Evolutionary conservation across 1,284 basidiomycete genomes (phyloP), one percentile per base, ranked within the genome.

Genomic region (Microbotryum lychnidis-dioicae): DNA sequence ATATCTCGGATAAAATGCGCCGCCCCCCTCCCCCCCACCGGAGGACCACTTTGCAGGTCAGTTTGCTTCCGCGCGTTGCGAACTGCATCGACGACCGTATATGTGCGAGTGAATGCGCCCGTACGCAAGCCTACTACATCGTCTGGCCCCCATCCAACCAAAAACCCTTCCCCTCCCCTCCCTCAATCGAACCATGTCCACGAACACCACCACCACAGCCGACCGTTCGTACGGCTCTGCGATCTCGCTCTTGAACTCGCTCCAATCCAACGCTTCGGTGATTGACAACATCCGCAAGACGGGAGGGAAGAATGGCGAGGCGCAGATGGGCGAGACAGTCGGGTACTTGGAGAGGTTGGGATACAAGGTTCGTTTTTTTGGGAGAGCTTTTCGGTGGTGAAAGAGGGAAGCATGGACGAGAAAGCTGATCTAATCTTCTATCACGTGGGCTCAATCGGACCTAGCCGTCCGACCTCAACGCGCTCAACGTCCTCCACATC

Each of bases 401-500:
- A 23, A 23, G 8, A 25, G 18, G 21, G 8, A 5, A 49, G 9
- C 8, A 49, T 21, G 16, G n/a, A 57, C 73, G 7, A 10, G 31
- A 10, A 31, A 31, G 31, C 31, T 31, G 31, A 31, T 8, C 31
- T 8, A 31, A 8, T 31, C 31, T 31, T 7, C 31, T 7, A 4
- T 6, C 6, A 31, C 31, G 31, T 31, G 31, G 7, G 8, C 31
- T 31, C 31, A 31, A 31, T 9, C 31, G 31, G 14, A 42, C 37
- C 9, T 42, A 91, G 90, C 83, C 88, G 29, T 77, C 82, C 57
- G 86, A 93, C 69, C 80, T 99, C 57, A 93, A 98, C 75, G 77
- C 78, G 53, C 80, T 98, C 65, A 96, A 97, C 75, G 91, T 93
- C 59, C 83, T 98, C 42, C 96, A 99, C 78, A 86, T 99, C 72